These are phyloP conservation scores for Bruguiera sexangula DNA, from an alignment of 345 rosid genomes.

Conservation along the genomic window DNA sequence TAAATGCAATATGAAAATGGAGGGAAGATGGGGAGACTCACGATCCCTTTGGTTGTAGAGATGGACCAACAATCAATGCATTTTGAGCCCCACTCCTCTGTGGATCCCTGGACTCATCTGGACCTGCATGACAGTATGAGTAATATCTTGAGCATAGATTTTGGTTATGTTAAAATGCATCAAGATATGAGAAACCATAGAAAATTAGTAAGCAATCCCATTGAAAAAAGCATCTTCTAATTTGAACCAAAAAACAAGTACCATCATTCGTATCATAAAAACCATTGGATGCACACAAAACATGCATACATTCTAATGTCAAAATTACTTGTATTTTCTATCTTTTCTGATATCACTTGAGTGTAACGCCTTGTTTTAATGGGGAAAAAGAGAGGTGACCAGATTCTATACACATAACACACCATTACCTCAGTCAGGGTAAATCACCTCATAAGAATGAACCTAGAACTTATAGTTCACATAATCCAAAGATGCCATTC, in stretches of 20 bases:
- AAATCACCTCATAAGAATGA: not conserved
- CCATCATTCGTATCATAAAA: too few species aligned
- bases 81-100: slow-evolving; percentile 53
- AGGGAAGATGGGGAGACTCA: slow-evolving; percentile 27
- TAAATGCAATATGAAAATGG: not conserved
- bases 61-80: slow-evolving; percentile 80
- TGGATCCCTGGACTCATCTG: slow-evolving; percentile 51
- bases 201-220: not conserved
- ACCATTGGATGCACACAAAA: too few species aligned
- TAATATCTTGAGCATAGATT: not conserved
- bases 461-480: not conserved
- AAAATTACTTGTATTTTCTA: too few species aligned
- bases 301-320: too few species aligned
- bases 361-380: too few species aligned
- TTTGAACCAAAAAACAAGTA: too few species aligned
- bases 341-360: too few species aligned
- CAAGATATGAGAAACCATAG: not conserved
- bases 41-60: slow-evolving; percentile 59
- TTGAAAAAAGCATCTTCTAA: too few species aligned
- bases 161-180: not conserved
- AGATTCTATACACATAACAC: too few species aligned
- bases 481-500: not conserved
- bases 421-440: too few species aligned
- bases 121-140: slow-evolving; percentile 43
- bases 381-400: too few species aligned